phyloP scores from a whole-genome alignment of 2,329 filamentous ascomycete genomes.

The Pseudogymnoascus sp. region DNA sequence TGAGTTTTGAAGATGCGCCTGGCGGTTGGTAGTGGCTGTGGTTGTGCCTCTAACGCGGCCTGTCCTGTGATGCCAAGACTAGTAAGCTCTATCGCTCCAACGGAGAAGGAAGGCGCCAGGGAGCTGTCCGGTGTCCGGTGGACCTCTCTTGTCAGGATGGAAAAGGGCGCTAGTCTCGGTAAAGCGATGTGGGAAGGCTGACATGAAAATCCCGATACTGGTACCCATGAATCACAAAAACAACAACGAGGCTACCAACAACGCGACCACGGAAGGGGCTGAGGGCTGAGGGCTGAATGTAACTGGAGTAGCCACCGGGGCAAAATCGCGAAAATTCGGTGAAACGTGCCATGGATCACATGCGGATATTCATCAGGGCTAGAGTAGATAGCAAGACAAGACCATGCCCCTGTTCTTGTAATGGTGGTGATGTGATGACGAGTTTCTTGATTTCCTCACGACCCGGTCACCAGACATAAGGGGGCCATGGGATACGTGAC shows the following conservation, averaged over 20 bases:
- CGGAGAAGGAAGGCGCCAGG: background rate
- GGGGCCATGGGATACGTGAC: background rate
- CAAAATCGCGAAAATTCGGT: background rate
- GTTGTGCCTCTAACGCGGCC: background rate
- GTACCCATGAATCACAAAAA: background rate
- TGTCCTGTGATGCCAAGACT: slow-evolving; percentile 7
- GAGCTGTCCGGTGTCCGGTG: background rate
- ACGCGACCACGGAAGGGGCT: background rate
- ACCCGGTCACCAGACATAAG: background rate
- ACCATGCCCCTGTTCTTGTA: background rate
- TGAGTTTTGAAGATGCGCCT: background rate
- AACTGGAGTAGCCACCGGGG: background rate
- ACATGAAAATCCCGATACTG: background rate
- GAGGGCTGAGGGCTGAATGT: background rate
- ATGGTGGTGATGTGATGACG: background rate
- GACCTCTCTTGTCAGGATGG: background rate
- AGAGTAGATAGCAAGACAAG: background rate
- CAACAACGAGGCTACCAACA: background rate
- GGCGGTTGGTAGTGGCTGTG: background rate
- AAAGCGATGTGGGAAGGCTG: background rate
- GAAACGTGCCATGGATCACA: background rate
- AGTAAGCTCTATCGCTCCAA: slow-evolving; percentile 6
- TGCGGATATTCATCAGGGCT: background rate
- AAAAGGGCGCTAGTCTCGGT: background rate
- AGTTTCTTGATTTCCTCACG: background rate